Evolutionary conservation across 2,329 filamentous ascomycete genomes (phyloP), one percentile per base, ranked within the genome.

Genomic region (Dothideomycetes sp.): DNA sequence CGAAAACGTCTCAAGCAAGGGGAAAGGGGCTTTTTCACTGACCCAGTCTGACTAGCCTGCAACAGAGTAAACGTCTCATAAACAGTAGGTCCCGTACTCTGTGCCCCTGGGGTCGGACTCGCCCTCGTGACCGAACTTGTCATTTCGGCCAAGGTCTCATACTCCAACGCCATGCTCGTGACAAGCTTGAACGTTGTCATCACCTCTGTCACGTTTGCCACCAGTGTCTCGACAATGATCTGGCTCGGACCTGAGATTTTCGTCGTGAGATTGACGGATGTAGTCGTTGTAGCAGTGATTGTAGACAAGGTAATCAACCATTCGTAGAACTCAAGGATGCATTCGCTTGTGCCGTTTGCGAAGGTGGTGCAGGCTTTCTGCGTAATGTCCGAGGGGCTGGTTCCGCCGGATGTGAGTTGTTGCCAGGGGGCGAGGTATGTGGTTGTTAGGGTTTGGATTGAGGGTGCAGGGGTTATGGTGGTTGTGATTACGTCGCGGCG

Each of bases 341-440:
- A 68, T 36, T 62, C 54, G 32, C 58, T 47, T 4, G 52, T 56
- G 14, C 53, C 60, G 40, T 63, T 54, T 10, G 52, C 47, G 34
- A 55, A 49, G 5, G 52, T 49, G 1, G 53, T 57, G 52, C 63
- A 68, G 31, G 67, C 53, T 42, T 64, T 63, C 31, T 61, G 53
- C 24, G 60, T 58, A 15, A 68, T 59, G 31, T 65, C 57, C 1
- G 52, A 50, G 3, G 65, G 63, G 2, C 52, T 47, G 1, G 52
- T 47, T 0, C 53, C 51, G 11, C 60, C 63, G 4, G 55, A 53
- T 0, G 63, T 64, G 29, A 66, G 47, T 1, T 60, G 55, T 41
- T 63, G 55, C 64, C 64, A 68, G 2, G 61, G 59, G 1, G 64
- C 64, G 22, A 66, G 46, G 49, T 59, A 66, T 55, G 62, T 67